Percentiles rank a stretch among this genome's conserved stretches.
Evolutionary conservation across 148 eudicot species (phyloP).

Genomic region (Chenopodium album): DNA sequence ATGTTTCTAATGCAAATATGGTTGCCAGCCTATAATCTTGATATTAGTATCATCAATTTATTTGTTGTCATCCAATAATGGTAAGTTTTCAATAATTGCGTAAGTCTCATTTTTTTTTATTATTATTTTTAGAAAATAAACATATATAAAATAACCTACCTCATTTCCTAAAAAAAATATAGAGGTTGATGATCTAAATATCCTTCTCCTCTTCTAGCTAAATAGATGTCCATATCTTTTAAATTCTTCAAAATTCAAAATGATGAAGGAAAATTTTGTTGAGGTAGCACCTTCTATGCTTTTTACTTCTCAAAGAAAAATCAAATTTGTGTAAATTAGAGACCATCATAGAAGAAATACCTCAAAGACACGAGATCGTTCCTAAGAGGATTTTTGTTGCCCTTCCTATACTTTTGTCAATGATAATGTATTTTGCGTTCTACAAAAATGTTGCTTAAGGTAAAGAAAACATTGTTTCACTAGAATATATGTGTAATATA

Average conservation of each 20-base stretch:
- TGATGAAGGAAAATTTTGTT: constrained; percentile 26
- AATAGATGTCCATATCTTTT: neutral
- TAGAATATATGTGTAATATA: neutral
- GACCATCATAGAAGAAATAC: constrained; percentile 44
- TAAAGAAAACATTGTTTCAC: neutral
- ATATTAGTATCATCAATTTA: too few species aligned
- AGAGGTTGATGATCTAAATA: neutral
- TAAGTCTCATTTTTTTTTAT: neutral
- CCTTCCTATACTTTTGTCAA: constrained; percentile 37
- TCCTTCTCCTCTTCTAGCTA: neutral
- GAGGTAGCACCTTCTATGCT: constrained; percentile 46
- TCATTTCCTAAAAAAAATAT: neutral
- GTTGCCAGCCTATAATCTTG: too few species aligned
- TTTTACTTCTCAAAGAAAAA: constrained; percentile 29
- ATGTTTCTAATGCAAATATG: too few species aligned
- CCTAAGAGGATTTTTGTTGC: constrained; percentile 26
- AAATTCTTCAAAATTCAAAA: neutral
- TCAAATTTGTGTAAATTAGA: constrained; percentile 34
- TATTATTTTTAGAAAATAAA: neutral
- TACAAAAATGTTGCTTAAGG: constrained; percentile 15
- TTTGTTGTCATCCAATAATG: neutral
- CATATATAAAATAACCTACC: neutral
- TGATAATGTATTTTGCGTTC: constrained; percentile 27
- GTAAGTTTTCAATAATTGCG: neutral
- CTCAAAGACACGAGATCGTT: constrained; percentile 8